These are phyloP conservation scores for Macrophomina tecta DNA, from an alignment of 2,329 filamentous ascomycete species.

Conservation along the genomic window DNA sequence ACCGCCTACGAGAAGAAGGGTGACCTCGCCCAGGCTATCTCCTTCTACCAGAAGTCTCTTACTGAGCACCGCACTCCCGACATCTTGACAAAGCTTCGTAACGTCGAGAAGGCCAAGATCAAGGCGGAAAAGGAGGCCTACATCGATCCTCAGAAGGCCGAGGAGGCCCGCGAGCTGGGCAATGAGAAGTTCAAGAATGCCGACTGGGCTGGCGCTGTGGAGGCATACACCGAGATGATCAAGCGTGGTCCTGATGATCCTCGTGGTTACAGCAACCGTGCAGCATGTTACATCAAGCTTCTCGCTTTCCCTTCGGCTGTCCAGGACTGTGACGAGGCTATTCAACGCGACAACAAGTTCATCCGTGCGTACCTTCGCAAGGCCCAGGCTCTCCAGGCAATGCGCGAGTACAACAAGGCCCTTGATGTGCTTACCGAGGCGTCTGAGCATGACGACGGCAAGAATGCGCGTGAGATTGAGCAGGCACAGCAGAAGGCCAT, in stretches of 20 bases:
- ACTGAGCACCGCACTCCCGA: slow-evolving; percentile 97
- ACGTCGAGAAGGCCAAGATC: slow-evolving; percentile 84
- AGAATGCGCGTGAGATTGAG: slow-evolving; percentile 90
- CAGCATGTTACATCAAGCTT: slow-evolving; percentile 94
- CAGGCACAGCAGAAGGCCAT: slow-evolving; percentile 93
- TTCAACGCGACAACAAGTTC: slow-evolving; percentile 89
- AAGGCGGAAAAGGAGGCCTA: slow-evolving; percentile 79
- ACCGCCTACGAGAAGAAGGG: slow-evolving; percentile 90
- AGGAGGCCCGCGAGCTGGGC: slow-evolving; percentile 91
- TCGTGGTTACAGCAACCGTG: slow-evolving; percentile 95
- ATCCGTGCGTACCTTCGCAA: slow-evolving; percentile 97
- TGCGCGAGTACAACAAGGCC: slow-evolving; percentile 97
- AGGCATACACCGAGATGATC: slow-evolving; percentile 94
- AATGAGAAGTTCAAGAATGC: slow-evolving; percentile 97
- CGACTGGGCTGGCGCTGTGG: slow-evolving; percentile 94
- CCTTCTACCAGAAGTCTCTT: slow-evolving; percentile 90
- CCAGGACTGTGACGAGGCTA: slow-evolving; percentile 88
- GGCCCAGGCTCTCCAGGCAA: slow-evolving; percentile 92
- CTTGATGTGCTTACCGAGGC: slow-evolving; percentile 89
- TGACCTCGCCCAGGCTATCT: slow-evolving; percentile 78
- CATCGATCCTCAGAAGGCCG: slow-evolving; percentile 87
- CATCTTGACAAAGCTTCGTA: slow-evolving; percentile 87
- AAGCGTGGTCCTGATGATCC: slow-evolving; percentile 93
- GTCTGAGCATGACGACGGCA: slow-evolving; percentile 74
- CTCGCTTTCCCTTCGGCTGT: slow-evolving; percentile 94